phyloP scores from a whole-genome alignment of 768 basidiomycete species.

The Tricholoma matsutake region DNA sequence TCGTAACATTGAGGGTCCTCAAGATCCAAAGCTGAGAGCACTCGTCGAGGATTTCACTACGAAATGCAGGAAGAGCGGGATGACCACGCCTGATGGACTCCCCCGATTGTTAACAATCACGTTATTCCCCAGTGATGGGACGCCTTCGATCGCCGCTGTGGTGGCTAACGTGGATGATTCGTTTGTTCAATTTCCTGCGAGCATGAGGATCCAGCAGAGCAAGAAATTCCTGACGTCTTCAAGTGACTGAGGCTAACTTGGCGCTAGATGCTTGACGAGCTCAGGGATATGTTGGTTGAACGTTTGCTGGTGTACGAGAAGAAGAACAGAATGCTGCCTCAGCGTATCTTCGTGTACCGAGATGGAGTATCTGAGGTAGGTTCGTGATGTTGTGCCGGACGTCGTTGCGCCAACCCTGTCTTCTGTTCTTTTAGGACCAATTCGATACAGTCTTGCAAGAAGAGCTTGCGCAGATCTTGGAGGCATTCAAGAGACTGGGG shows the following conservation, averaged over 20 bases:
- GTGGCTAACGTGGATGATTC: slow-evolving; percentile 69
- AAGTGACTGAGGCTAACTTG: neutral
- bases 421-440: slow-evolving; percentile 47
- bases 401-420: neutral
- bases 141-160: slow-evolving; percentile 81
- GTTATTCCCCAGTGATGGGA: slow-evolving; percentile 46
- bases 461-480: slow-evolving; percentile 60
- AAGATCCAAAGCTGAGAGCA: slow-evolving; percentile 37
- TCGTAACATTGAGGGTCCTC: slow-evolving; percentile 34
- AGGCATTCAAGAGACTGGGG: slow-evolving; percentile 56
- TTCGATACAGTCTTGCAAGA: slow-evolving; percentile 56
- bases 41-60: slow-evolving; percentile 51
- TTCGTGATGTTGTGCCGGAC: neutral
- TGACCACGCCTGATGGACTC: slow-evolving; percentile 38
- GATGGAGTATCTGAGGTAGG: slow-evolving; percentile 81
- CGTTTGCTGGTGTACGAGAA: slow-evolving; percentile 55
- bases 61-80: slow-evolving; percentile 60
- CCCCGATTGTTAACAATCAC: slow-evolving; percentile 36
- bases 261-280: slow-evolving; percentile 66
- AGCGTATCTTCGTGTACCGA: slow-evolving; percentile 69
- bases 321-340: slow-evolving; percentile 57
- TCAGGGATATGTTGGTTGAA: slow-evolving; percentile 68
- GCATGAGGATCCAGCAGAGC: slow-evolving; percentile 62
- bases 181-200: slow-evolving; percentile 78
- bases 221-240: slow-evolving; percentile 17